These are phyloP conservation scores for Fusarium avenaceum DNA, from an alignment of 2,329 filamentous ascomycete genomes.

Conservation along the genomic window DNA sequence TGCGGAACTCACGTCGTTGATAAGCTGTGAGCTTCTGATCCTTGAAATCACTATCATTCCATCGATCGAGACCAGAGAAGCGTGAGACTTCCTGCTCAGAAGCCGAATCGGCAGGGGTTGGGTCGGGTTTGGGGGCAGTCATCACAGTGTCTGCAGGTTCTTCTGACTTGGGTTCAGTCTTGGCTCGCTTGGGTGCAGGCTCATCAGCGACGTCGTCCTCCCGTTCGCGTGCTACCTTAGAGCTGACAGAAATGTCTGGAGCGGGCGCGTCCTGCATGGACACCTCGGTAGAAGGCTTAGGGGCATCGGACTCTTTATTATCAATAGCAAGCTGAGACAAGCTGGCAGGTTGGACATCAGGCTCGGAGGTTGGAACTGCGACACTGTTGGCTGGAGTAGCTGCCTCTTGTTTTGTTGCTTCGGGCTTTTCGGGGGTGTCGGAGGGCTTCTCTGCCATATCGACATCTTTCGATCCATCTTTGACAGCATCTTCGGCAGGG, in stretches of 20 bases:
- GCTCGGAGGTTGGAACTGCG: constrained; percentile 52
- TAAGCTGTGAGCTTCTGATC: constrained; percentile 67
- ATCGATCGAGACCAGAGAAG: constrained; percentile 54
- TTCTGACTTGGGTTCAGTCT: constrained; percentile 71
- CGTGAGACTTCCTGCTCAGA: constrained; percentile 39
- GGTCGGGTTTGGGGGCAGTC: constrained; percentile 25
- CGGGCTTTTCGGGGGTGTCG: constrained; percentile 30
- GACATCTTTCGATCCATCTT: constrained; percentile 41
- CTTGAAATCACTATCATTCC: constrained; percentile 60
- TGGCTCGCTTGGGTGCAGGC: constrained; percentile 84
- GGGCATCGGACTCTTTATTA: constrained; percentile 49
- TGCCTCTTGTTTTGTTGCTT: constrained; percentile 34
- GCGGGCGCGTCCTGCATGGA: constrained; percentile 65
- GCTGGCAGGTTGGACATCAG: constrained; percentile 54
- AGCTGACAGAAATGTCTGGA: constrained; percentile 52
- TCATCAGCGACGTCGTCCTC: constrained; percentile 78
- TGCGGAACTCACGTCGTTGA: constrained; percentile 73
- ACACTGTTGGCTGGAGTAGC: constrained; percentile 26
- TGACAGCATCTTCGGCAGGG: constrained; percentile 14
- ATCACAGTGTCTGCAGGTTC: constrained; percentile 43
- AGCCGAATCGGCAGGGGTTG: constrained; percentile 45
- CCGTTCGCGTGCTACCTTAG: constrained; percentile 79
- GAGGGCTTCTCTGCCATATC: constrained; percentile 48
- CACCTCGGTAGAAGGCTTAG: constrained; percentile 57
- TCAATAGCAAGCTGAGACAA: constrained; percentile 58